These are phyloP conservation scores for Elymus sibiricus DNA, from an alignment of 176 grass and related monocot genomes.

Conservation along the genomic window DNA sequence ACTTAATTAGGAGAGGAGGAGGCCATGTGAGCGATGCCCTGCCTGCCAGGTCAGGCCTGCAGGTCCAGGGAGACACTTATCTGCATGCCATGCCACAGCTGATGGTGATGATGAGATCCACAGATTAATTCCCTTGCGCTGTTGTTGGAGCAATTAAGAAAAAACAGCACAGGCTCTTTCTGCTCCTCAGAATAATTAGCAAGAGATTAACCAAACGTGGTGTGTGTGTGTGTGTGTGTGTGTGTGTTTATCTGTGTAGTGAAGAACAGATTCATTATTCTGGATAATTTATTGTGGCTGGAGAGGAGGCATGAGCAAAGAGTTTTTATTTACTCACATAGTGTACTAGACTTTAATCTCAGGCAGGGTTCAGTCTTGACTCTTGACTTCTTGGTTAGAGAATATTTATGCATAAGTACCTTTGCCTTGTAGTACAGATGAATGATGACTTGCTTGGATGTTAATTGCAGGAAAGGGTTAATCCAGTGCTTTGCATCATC, in stretches of 20 bases:
- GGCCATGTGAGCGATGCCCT: slow-evolving; percentile 11
- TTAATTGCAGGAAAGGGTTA: not conserved
- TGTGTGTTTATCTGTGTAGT: not conserved
- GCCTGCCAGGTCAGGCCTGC: not conserved
- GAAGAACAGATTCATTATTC: not conserved
- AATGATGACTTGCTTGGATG: not conserved
- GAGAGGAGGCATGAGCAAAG: not conserved
- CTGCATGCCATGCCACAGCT: not conserved
- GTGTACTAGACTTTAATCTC: too few relatives aligned
- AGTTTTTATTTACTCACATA: not conserved
- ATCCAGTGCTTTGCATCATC: not conserved
- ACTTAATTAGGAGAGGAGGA: not conserved
- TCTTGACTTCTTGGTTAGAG: not conserved
- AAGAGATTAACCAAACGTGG: not conserved
- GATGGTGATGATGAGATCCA: not conserved
- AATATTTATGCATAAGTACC: slow-evolving; percentile 3
- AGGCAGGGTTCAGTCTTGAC: not conserved
- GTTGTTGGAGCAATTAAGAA: not conserved
- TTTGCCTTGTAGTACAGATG: not conserved
- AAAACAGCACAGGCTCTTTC: not conserved
- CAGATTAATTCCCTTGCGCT: not conserved
- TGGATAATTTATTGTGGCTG: not conserved
- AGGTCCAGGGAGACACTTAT: not conserved
- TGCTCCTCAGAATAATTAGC: not conserved
- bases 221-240: too few relatives aligned